Base-by-base conservation (phyloP, 345 rosid species). In the Gossypium arboreum region DNA sequence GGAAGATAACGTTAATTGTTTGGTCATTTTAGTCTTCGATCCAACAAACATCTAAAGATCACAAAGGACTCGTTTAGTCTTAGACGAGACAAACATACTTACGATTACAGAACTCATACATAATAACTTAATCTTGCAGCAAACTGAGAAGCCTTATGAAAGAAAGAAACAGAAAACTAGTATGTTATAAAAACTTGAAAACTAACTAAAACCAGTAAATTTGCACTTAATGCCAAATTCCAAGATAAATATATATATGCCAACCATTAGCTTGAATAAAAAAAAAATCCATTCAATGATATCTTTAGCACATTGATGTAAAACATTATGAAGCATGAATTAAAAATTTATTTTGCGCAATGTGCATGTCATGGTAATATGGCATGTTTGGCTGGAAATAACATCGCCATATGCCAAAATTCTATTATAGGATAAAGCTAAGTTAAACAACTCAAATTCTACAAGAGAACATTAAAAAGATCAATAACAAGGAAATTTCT, bases 91-190 rank as follows among this genome's bases (percentile, higher is more conserved):
- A 51, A 13, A 51, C 24, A 55, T n/a, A 34, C 12, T 55, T 58
- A 58, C 34, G 6, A 20, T 22, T 22, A 56, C 60, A 56, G 4
- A 56, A 4, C 4, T 18, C 27, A 56, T 56, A 18, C 60, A 8
- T 22, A 58, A 48, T 47, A 67, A 68, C 12, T 27, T 9, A 25
- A 50, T 68, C 73, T 0, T 9, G 43, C 72, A 25, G 44, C 72
- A 48, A 15, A 50, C 16, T 0, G 1, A 4, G 16, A 25, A 3
- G 22, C 58, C 73, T 59, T 51, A 43, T 4, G 24, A 27, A 56
- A 56, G 60, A 56, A 56, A 25, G 48, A 63, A 51, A 25, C n/a
- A 50, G 72, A 66, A 68, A 68, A 68, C 20, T 25, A 25, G 41
- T 11, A 27, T 51, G 9, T 68, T 25, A 56, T 2, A 12, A 68